Conservation (phyloP, 2,329 filamentous ascomycete genomes). For the Acephala macrosclerotiorum region DNA sequence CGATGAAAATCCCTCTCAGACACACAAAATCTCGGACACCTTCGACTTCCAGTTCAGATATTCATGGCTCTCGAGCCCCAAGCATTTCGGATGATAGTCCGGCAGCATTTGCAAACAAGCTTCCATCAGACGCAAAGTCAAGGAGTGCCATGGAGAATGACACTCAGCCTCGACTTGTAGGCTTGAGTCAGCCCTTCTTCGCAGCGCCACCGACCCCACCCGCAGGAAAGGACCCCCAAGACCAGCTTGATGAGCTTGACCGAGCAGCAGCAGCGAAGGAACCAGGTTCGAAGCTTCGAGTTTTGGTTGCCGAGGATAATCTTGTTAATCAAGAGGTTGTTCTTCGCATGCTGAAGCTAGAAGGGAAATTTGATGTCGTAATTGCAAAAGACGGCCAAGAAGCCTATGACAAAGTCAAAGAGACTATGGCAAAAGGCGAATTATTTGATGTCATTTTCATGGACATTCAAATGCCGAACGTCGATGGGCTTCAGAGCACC, state of each 20-base stretch:
- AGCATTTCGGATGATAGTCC: slow-evolving; percentile 38
- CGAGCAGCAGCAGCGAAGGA: slow-evolving; percentile 68
- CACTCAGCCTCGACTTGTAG: slow-evolving; percentile 79
- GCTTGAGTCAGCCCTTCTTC: slow-evolving; percentile 85
- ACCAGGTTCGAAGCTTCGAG: slow-evolving; percentile 70
- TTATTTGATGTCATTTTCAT: slow-evolving; percentile 92
- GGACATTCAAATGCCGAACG: slow-evolving; percentile 94
- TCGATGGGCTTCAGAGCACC: slow-evolving; percentile 88
- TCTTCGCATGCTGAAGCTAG: slow-evolving; percentile 73
- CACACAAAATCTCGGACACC: slow-evolving; percentile 67
- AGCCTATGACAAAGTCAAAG: slow-evolving; percentile 85
- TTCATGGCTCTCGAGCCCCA: slow-evolving; percentile 42
- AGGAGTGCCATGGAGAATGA: slow-evolving; percentile 60
- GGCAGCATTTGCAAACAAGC: slow-evolving; percentile 1
- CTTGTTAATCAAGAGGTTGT: slow-evolving; percentile 69
- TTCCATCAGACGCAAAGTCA: slow-evolving; percentile 26
- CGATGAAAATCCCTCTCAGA: slow-evolving; percentile 80
- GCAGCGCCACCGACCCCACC: slow-evolving; percentile 34
- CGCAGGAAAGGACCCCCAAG: slow-evolving; percentile 49
- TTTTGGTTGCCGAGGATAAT: slow-evolving; percentile 86
- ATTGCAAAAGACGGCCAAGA: slow-evolving; percentile 88
- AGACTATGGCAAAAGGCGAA: slow-evolving; percentile 75
- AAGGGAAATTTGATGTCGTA: slow-evolving; percentile 85
- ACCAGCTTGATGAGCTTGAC: slow-evolving; percentile 71
- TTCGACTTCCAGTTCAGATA: slow-evolving; percentile 36